A percentile compares a stretch with the other conserved stretches of the same genome.
Evolutionary conservation across 2,329 filamentous ascomycete genomes (phyloP).

Genomic region (Purpureocillium takamizusanense): DNA sequence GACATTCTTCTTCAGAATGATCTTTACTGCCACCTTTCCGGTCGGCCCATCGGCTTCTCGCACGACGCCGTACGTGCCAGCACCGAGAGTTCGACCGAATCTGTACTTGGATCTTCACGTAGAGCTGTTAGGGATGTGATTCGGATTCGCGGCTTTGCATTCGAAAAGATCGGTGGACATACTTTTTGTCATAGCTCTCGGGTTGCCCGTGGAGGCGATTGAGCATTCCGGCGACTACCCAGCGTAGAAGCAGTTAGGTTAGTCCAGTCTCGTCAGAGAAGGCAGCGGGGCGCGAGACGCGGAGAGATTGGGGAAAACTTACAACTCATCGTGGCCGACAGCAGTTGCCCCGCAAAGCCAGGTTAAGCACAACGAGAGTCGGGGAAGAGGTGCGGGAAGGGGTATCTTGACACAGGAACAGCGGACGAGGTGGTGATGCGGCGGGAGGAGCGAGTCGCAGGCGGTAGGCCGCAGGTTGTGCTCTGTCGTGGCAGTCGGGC

Average conservation of each 20-base stretch:
- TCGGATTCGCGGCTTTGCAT: neutral
- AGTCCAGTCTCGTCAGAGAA: neutral
- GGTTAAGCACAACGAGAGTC: too few species aligned
- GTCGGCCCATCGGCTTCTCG: conserved; percentile 80
- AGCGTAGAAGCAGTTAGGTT: neutral
- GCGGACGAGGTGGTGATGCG: too few species aligned
- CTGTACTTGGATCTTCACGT: conserved; percentile 66
- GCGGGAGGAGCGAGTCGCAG: too few species aligned
- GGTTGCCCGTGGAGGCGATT: conserved; percentile 95
- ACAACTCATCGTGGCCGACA: too few species aligned
- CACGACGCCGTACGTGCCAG: conserved; percentile 97
- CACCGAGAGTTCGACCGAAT: conserved; percentile 88
- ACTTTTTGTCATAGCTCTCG: conserved; percentile 99
- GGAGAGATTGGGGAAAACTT: too few species aligned
- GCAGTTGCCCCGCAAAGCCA: too few species aligned
- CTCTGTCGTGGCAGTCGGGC: too few species aligned
- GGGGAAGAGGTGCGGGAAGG: too few species aligned
- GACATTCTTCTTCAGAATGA: conserved; percentile 98
- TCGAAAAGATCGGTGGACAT: conserved; percentile 11
- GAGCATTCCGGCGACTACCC: conserved; percentile 74
- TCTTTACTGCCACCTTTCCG: conserved; percentile 92
- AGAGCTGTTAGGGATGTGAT: neutral
- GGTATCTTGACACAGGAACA: too few species aligned
- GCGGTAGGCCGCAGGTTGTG: too few species aligned
- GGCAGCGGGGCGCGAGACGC: neutral